A percentile compares a stretch with the other conserved stretches of the same genome.
phyloP scores from a whole-genome alignment of 495 filamentous ascomycete genomes.

The Penicillium parvum region DNA sequence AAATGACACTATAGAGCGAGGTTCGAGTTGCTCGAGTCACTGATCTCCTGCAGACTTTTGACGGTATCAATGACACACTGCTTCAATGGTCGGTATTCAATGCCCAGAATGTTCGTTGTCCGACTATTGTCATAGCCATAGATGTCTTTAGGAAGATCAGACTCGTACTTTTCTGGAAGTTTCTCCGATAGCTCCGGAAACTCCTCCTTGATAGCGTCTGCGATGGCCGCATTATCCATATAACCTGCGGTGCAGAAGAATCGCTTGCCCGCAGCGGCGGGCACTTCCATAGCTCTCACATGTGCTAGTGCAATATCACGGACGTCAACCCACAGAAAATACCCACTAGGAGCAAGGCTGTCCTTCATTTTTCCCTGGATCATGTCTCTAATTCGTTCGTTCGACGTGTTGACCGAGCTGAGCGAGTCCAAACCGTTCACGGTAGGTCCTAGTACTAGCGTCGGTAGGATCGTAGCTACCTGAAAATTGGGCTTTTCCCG shows the following conservation, averaged over 20 bases:
- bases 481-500: constrained; percentile 58
- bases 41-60: constrained; percentile 26
- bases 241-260: constrained; percentile 56
- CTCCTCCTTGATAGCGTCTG: constrained; percentile 50
- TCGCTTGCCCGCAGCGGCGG: constrained; percentile 53
- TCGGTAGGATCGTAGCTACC: constrained; percentile 58
- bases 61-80: constrained; percentile 49
- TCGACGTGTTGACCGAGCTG: constrained; percentile 55
- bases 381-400: constrained; percentile 42
- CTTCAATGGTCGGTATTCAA: constrained; percentile 43
- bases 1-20: too few relatives aligned
- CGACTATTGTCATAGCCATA: constrained; percentile 42
- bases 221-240: constrained; percentile 53
- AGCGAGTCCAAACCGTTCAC: constrained; percentile 45
- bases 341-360: constrained; percentile 45
- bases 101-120: constrained; percentile 43
- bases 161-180: constrained; percentile 39
- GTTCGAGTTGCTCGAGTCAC: too few relatives aligned
- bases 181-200: constrained; percentile 53
- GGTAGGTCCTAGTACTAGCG: constrained; percentile 53
- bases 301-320: constrained; percentile 58
- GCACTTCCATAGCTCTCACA: constrained; percentile 53
- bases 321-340: constrained; percentile 53
- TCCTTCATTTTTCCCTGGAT: constrained; percentile 53
- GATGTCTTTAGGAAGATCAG: constrained; percentile 35